Base-by-base conservation (phyloP, 2,329 filamentous ascomycete species). In the Fusarium xyrophilum region DNA sequence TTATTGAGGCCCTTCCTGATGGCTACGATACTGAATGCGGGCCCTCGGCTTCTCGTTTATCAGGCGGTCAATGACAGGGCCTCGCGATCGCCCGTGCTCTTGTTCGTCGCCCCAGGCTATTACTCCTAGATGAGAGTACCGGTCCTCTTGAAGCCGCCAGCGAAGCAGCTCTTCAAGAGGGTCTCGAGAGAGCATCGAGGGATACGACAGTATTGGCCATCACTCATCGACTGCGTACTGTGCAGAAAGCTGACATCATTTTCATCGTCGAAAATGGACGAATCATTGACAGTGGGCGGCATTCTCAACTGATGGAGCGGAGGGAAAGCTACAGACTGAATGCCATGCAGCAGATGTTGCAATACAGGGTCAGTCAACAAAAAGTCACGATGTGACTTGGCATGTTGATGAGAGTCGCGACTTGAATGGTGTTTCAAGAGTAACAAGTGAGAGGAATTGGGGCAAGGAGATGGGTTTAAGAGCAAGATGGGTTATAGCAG, bases 81-180 rank as follows among this genome's bases (percentile, higher is more conserved):
- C 79, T 96, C 17, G 88, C 90, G 1, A 94, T 96, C 72, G 92
- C 93, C 0, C 84, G 93, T 15, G 92, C 92, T 1, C 81, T 95
- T 6, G 84, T 93, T 5, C 85, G 92, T 1, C 84, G 86, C 59
- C 93, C 93, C 0, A 84, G 89, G 33, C 82, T 96, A 2, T 11
- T 78, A 21, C 85, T 96, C 39, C 83, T 96, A 1, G 93, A 96
- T 71, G 93, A 96, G 81, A 91, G 91, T 30, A 96, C 92, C 0
- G 91, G 88, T 35, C 91, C 90, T 6, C 82, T 97, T 3, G 93
- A 96, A 73, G 86, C 87, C 1, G 88, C 89, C 71, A 90, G 86
- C 50, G 90, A 92, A 43, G 82, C 82, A 10, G 78, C 89, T 6
- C 84, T 47, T 47, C 86, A 91, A 55, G 83, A 90, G 27, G 89